Percentiles rank a stretch among this genome's conserved stretches.
Evolutionary conservation across 2,329 filamentous ascomycete species (phyloP).

Genomic region (Fusarium staphyleae): DNA sequence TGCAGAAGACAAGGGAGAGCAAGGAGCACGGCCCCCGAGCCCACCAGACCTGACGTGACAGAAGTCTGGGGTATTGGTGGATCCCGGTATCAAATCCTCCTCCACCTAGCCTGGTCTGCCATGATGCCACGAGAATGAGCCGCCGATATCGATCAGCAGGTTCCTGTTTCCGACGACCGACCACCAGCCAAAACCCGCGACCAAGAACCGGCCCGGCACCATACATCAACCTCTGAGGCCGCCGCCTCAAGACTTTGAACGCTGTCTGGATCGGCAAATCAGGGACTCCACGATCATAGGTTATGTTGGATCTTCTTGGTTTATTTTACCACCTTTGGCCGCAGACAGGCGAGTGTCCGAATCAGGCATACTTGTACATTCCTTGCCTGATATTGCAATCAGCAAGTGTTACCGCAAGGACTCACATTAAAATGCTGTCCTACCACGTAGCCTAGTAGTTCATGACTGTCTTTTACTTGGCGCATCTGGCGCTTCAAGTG

Average conservation of each 20-base stretch:
- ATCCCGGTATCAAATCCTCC: constrained; percentile 4
- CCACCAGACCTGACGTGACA: neutral
- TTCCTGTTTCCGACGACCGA: constrained; percentile 23
- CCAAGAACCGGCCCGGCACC: constrained; percentile 35
- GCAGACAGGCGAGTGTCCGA: neutral
- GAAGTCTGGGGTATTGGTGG: constrained; percentile 28
- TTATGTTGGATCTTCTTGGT: constrained; percentile 2
- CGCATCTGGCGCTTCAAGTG: constrained; percentile 10
- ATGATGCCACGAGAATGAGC: constrained; percentile 31
- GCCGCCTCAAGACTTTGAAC: neutral
- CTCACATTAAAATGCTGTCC: neutral
- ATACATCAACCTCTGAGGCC: constrained; percentile 14
- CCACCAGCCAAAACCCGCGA: constrained; percentile 4
- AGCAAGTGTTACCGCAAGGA: constrained; percentile 5
- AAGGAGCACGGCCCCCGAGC: constrained; percentile 22
- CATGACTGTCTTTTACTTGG: constrained; percentile 1
- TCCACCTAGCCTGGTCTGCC: constrained; percentile 15
- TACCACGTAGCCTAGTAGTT: neutral
- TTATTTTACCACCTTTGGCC: neutral
- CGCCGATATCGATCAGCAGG: constrained; percentile 17
- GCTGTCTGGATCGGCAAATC: constrained; percentile 30
- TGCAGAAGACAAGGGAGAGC: constrained; percentile 27
- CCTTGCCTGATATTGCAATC: neutral
- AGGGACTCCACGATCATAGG: neutral
- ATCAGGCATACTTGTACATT: constrained; percentile 1